Evolutionary conservation across 129 eudicot species (phyloP), one percentile per base, ranked within the genome.

Genomic region (Smallanthus sonchifolius): DNA sequence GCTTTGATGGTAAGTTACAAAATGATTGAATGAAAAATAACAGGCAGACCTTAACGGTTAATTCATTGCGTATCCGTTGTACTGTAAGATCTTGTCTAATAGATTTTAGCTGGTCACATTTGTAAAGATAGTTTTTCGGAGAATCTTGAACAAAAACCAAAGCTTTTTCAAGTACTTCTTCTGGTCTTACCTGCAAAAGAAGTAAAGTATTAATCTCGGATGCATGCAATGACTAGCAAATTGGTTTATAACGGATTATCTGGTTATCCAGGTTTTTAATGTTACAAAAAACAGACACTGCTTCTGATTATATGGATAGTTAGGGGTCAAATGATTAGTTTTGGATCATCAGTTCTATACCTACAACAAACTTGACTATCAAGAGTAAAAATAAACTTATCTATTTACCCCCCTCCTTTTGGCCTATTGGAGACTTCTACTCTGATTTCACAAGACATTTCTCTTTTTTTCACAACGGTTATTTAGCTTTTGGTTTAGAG

Each of bases 1-100:
- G 39, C 35, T 19, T 51, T 75, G 13, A 13, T 17, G 16, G 32
- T 52, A 73, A 43, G 16, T 56, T 32, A 61, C 48, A 56, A 17
- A 9, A 60, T n/a, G 44, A 48, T 6, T 10, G 10, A 69, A 28
- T 0, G 19, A 42, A 45, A 35, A 61, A 54, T 4, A 30, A 28
- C 57, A 75, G 0, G 55, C 2, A 60, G 86, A 94, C 98, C 98
- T 85, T 94, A 10, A 80, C 98, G 9, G 98, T 94, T 67, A 94
- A 83, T 84, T 90, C 91, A 74, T 94, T 90, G 70, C 90, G 89
- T 79, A 94, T 88, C 20, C 85, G 95, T 63, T 94, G 98, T 67
- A 94, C 98, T 15, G 98, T 94, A 78, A 94, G 95, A 81, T 94
- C 98, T 81, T 94, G 98, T 51, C 98, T 84, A 70, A 94, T 90